Conservation (phyloP, 352 stramenopile species). For the Globisporangium emineosum region DNA sequence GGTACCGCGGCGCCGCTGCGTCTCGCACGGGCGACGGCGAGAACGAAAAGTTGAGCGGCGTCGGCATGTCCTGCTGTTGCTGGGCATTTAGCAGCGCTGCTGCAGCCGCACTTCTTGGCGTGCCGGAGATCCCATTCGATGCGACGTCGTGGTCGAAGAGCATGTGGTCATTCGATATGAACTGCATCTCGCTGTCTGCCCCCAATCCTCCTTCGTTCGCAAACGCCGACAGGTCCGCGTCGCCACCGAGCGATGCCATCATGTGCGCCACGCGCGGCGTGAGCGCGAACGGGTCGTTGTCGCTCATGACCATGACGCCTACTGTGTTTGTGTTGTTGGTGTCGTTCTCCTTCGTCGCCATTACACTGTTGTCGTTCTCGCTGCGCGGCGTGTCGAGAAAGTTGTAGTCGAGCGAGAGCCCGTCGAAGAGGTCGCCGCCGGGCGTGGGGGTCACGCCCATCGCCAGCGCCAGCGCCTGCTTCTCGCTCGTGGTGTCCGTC, state of each 20-base stretch:
- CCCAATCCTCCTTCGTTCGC: neutral
- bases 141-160: conserved; percentile 49
- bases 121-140: conserved; percentile 16
- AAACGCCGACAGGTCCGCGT: neutral
- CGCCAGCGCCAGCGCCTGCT: neutral
- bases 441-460: conserved; percentile 8
- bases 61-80: conserved; percentile 36
- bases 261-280: conserved; percentile 15
- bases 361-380: conserved; percentile 1
- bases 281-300: conserved; percentile 14
- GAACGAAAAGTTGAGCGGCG: conserved; percentile 26
- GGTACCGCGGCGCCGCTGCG: conserved; percentile 25
- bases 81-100: neutral
- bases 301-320: neutral
- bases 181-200: neutral
- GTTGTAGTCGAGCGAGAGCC: conserved; percentile 47
- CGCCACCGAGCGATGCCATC: conserved; percentile 11
- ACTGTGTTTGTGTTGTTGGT: conserved; percentile 2
- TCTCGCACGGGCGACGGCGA: neutral
- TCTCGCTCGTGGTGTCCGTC: conserved; percentile 32
- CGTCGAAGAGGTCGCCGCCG: conserved; percentile 41
- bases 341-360: conserved; percentile 1
- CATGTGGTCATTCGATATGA: conserved; percentile 34
- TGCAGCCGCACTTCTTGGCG: conserved; percentile 18
- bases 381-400: conserved; percentile 26